Base-by-base conservation (phyloP, 225 moss, liverwort and hornwort species). In the Bryum argenteum region DNA sequence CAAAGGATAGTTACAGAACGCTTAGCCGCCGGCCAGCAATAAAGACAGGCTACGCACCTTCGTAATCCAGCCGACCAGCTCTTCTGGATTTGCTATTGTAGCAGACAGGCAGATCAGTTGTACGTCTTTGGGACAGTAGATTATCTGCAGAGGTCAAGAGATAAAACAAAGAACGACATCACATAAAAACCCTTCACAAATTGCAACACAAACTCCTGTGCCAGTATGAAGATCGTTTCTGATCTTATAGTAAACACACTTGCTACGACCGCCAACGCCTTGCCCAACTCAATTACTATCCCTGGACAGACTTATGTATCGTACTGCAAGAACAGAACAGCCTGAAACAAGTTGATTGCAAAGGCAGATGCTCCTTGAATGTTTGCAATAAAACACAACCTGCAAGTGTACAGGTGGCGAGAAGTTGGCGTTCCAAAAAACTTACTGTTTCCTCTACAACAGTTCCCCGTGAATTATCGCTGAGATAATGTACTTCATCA, bases 401-500 rank as follows among this genome's bases (percentile, higher is more conserved):
- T 55, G 61, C 61, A 26, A 54, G 71, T 55, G n/a, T 43, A 58
- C 50, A 58, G 58, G 20, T n/a, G 33, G 8, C 20, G 15, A 55
- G 42, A 4, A 71, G 45, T 55, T 55, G 20, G 66, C 48, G 71
- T 47, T 80, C 22, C 66, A 63, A 71, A 69, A 69, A 50, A 44
- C 78, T 78, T 61, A 88, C 93, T 60, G 89, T 91, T 80, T 93
- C 93, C 78, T 96, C 96, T 93, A 90, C 91, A 37, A 96, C 96
- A 24, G 93, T 93, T 19, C 89, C 91, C 17, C 93, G 73, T 0
- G 90, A 93, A 82, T 84, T 87, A 69, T 93, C 93, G 70, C 88
- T 91, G 51, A 91, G 87, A 75, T 96, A 96, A 77, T 90, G 93
- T 70, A 93, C 93, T 84, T 96, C 93, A 77, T 96, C 95, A 14